Evolutionary conservation across 2,329 filamentous ascomycete genomes (phyloP), one percentile per base, ranked within the genome.

Genomic region (Penicillium frequentans): DNA sequence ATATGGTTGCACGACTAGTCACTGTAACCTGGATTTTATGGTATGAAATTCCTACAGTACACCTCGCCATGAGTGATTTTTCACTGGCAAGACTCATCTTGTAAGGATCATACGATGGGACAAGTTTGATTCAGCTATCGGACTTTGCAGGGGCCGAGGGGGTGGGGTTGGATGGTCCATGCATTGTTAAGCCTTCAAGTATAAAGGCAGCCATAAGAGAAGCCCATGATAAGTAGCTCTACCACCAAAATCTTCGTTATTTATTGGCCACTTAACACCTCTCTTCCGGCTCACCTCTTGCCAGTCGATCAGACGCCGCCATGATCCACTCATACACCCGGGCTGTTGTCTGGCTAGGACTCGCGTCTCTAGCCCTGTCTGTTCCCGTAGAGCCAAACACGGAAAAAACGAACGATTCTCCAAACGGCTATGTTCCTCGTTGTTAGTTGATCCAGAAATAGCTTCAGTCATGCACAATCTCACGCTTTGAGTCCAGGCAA

Each of bases 401-500:
- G 6, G 23, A n/a, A 6, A 37, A 14, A n/a, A 35, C 10, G 27
- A 23, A 23, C 1, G n/a, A 14, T 24, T 29, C 24, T 2, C 13
- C 49, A 19, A 8, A 33, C 8, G 7, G 27, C 26, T 45, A 37
- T 24, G 16, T 13, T 5, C 49, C 49, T 52, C 26, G 29, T 33
- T 53, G 50, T 53, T 35, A 53, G 50, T 52, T 42, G 19, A 42
- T 14, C 39, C 39, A 14, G 13, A 23, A 1, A 31, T 3, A 0
- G 4, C 3, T n/a, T 21, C 26, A 33, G 1, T 6, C 2, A 33
- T 26, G 9, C n/a, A 19, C n/a, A 39, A 5, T 29, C 45, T 54
- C 46, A 54, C 42, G n/a, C 3, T 21, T 46, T 19, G 1, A 24
- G 21, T 11, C 16, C 10, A 66, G 64, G 64, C 47, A 60, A 52